Percentiles rank a stretch among this genome's conserved stretches.
phyloP scores from a whole-genome alignment of 1,139 yeast species.

The Torulaspora globosa region DNA sequence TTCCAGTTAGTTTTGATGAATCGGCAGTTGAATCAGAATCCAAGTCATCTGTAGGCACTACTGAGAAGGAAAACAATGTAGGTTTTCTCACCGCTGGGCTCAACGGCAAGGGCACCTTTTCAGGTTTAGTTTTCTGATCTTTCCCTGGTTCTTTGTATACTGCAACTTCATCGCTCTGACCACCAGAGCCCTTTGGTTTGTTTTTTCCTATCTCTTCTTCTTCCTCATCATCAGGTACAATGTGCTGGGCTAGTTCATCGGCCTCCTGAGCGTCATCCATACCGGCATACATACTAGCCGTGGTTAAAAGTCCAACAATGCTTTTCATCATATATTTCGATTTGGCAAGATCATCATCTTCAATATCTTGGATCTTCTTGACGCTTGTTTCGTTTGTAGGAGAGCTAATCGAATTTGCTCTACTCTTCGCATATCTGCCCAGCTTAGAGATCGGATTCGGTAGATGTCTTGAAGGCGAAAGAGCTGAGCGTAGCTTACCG shows the following conservation, averaged over 20 bases:
- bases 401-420: slow-evolving; percentile 1
- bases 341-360: slow-evolving; percentile 34
- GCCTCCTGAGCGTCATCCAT: slow-evolving; percentile 35
- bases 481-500: neutral
- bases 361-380: slow-evolving; percentile 4
- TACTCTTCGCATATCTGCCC: slow-evolving; percentile 2
- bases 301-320: slow-evolving; percentile 48
- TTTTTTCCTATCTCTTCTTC: slow-evolving; percentile 6
- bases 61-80: slow-evolving; percentile 39
- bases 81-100: slow-evolving; percentile 15
- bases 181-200: slow-evolving; percentile 3
- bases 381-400: slow-evolving; percentile 2
- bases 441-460: slow-evolving; percentile 7
- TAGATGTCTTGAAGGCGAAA: slow-evolving; percentile 2
- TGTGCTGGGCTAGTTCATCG: slow-evolving; percentile 25
- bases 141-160: neutral
- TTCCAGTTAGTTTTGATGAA: neutral
- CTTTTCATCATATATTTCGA: slow-evolving; percentile 44
- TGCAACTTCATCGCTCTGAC: neutral
- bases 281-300: slow-evolving; percentile 53
- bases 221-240: slow-evolving; percentile 10
- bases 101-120: neutral
- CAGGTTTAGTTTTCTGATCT: neutral
- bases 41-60: slow-evolving; percentile 26
- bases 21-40: neutral